Evolutionary conservation across 768 basidiomycete genomes (phyloP).

Genomic region (Neoboletus magnificus): DNA sequence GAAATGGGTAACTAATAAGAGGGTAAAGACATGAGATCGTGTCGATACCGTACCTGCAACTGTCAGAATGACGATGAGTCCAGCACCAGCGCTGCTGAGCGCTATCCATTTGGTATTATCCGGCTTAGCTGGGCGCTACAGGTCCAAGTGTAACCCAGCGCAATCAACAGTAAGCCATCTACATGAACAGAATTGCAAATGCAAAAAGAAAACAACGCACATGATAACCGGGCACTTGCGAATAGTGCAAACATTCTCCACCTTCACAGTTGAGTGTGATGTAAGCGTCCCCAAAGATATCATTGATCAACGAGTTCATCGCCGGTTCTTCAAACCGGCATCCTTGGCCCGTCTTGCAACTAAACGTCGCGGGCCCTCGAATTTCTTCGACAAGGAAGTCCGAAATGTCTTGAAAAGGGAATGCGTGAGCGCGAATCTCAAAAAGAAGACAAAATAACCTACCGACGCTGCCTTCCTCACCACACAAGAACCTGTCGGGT

Average conservation of each 20-base stretch:
- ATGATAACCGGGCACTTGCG: constrained; percentile 90
- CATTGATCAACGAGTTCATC: constrained; percentile 93
- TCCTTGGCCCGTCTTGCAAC: constrained; percentile 63
- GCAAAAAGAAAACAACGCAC: constrained; percentile 34
- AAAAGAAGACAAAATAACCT: constrained; percentile 29
- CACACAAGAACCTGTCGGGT: constrained; percentile 92
- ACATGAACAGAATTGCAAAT: neutral
- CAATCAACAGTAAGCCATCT: neutral
- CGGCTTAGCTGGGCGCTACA: constrained; percentile 72
- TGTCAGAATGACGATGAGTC: constrained; percentile 66
- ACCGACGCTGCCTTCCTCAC: constrained; percentile 93
- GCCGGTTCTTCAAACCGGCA: constrained; percentile 94
- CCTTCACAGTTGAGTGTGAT: constrained; percentile 85
- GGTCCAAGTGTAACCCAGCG: neutral
- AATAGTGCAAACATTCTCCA: constrained; percentile 92
- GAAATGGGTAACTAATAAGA: neutral
- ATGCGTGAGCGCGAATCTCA: neutral
- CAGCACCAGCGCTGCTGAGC: constrained; percentile 76
- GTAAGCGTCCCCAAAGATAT: constrained; percentile 88
- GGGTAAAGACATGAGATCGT: neutral
- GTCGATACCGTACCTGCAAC: constrained; percentile 48
- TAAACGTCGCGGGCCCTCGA: constrained; percentile 86
- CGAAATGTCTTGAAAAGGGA: constrained; percentile 59
- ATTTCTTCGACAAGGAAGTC: constrained; percentile 91
- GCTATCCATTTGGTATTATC: constrained; percentile 82